Base-by-base conservation (phyloP, 805 yeast genomes). In the Debaryomyces castellii region DNA sequence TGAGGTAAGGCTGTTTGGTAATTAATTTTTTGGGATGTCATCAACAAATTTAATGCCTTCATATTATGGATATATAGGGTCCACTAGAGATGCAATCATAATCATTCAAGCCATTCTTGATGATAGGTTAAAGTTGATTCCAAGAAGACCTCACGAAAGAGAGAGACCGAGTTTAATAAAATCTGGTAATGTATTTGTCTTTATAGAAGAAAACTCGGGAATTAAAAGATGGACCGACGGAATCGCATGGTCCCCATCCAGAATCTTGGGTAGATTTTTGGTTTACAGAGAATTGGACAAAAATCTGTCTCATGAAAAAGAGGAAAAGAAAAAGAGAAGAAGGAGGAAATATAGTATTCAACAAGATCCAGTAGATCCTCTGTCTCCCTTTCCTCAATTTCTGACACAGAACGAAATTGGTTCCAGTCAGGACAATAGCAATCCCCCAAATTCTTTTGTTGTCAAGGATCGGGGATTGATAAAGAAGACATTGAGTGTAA, bases 211-310 rank as follows among this genome's bases (percentile, higher is more conserved):
- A 53, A 71, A 78, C 10, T 82, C 91, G 0, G 90, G 92, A 2
- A 90, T 91, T 49, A 87, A 87, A 60, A 74, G 98, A 48, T 91
- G 98, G 98, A 91, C 98, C 1, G 98, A 91, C 59, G 96, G 97
- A n/a, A 80, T 88, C 11, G 74, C 91, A 11, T 91, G 98, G 98
- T 82, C 91, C 2, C 96, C 97, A 0, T 85, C 95, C 2, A 73
- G 97, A 40, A 89, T 91, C 33, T 73, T 89, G 22, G 96, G 96
- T 5, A 74, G 94, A 47, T 91, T 91, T 55, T 69, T 91, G 27
- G 83, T 91, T 9, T 91, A 91, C 63, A 78, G 96, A 22, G 95
- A 90, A 44, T 55, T 71, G 39, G 75, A 72, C 51, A 62, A 64
- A 27, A 63, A 62, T 6, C 73, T 78, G 0, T 53, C 71, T 11